Evolutionary conservation across 2,329 filamentous ascomycete species (phyloP).

Genomic region (Bimuria novae-zelandiae): DNA sequence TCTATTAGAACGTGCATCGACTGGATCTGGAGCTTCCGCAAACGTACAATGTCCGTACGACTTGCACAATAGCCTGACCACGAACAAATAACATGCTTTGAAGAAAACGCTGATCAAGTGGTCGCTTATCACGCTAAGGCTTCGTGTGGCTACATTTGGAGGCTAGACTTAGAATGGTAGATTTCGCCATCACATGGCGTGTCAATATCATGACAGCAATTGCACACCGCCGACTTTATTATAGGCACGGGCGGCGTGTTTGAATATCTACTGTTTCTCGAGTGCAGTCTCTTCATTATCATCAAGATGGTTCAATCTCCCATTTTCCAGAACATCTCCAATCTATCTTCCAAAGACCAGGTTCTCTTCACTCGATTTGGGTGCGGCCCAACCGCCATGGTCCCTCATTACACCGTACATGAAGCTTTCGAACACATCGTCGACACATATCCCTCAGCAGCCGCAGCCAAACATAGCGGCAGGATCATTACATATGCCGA

Average conservation of each 20-base stretch:
- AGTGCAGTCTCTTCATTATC: neutral
- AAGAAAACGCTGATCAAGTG: neutral
- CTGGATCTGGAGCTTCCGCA: neutral
- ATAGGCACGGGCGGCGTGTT: neutral
- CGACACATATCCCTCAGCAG: conserved; percentile 23
- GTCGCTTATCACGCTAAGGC: neutral
- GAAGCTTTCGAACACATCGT: conserved; percentile 36
- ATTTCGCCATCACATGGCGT: neutral
- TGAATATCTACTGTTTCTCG: too few species aligned
- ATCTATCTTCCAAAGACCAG: conserved; percentile 26
- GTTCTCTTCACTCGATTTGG: conserved; percentile 28
- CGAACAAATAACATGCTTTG: neutral
- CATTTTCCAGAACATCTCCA: conserved; percentile 20
- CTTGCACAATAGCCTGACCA: neutral
- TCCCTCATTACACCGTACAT: conserved; percentile 28
- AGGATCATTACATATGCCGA: conserved; percentile 36
- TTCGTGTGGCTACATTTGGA: neutral
- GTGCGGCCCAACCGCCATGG: conserved; percentile 22
- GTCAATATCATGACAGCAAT: neutral
- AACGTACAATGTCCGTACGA: neutral
- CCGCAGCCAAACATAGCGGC: conserved; percentile 29
- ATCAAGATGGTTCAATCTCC: conserved; percentile 17
- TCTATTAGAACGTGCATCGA: neutral
- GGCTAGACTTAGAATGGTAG: neutral
- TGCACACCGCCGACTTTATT: neutral